Percentiles rank a stretch among this genome's conserved stretches.
Conservation (phyloP, 169 alveolate species). For the Plasmodium adleri region DNA sequence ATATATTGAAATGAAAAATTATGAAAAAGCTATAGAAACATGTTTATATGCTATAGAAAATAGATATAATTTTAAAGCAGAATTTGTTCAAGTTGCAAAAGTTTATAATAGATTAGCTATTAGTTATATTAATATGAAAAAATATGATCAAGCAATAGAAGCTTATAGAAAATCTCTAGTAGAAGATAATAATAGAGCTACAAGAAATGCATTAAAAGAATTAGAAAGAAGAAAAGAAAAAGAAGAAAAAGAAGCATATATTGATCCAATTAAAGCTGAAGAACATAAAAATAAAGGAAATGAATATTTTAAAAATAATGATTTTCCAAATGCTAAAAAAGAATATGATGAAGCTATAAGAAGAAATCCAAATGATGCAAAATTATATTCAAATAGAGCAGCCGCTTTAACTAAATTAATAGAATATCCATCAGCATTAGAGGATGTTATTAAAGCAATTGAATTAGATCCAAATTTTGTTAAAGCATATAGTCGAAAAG, state of each 20-base stretch:
- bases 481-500: constrained; percentile 97
- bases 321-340: constrained; percentile 97
- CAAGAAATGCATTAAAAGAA: constrained; percentile 94
- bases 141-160: constrained; percentile 92
- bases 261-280: constrained; percentile 97
- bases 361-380: constrained; percentile 97
- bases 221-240: constrained; percentile 94
- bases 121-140: constrained; percentile 88
- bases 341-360: constrained; percentile 97
- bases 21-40: constrained; percentile 92
- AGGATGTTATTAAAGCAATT: constrained; percentile 89
- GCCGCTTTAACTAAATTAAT: constrained; percentile 95
- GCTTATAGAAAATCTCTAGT: constrained; percentile 93
- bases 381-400: constrained; percentile 97
- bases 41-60: constrained; percentile 95
- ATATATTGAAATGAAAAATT: constrained; percentile 95
- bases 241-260: constrained; percentile 93
- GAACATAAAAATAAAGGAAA: constrained; percentile 93
- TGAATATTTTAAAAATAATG: constrained; percentile 92
- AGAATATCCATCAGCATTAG: constrained; percentile 95
- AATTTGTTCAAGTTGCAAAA: constrained; percentile 90
- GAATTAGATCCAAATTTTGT: constrained; percentile 96
- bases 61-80: constrained; percentile 94
- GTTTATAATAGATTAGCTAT: constrained; percentile 92
- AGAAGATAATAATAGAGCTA: constrained; percentile 94